Evolutionary conservation across 257 asterid species (phyloP), one percentile per base, ranked within the genome.

Genomic region (Gentiana dahurica): DNA sequence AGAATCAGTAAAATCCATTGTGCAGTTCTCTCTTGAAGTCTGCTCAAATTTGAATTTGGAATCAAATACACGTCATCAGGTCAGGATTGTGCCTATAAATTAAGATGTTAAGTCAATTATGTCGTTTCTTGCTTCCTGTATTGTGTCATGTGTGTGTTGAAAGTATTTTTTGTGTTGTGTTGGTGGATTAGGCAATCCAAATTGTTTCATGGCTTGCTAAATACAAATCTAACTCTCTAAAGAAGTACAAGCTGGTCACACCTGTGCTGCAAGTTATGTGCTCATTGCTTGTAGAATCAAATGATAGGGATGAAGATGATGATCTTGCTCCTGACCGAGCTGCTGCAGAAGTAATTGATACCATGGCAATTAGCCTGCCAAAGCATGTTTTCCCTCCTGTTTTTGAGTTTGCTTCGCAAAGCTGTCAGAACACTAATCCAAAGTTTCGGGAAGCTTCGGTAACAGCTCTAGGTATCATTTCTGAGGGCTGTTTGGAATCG

Each of bases 381-480:
- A 92, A 92, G 78, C 89, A 73, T 68, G 97, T 92, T 12, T 92
- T 81, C 62, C 90, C 94, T 41, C 94, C 94, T 65, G 97, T 92
- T 65, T 75, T 85, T 65, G 99, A 88, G 78, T 92, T 92, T 80
- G 86, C 97, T 75, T 92, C 99, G 53, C 12, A 88, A 64, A 83
- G 90, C 72, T 70, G 85, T 77, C 95, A 83, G 75, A 83, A 81
- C 62, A 77, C 74, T 43, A 92, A 83, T 68, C 94, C 97, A 6
- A 92, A 92, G 78, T 92, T 88, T 73, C 89, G 97, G 73, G 99
- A 88, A 75, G 99, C 99, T 69, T 73, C 97, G 12, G 95, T 92
- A 68, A 92, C 99, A 56, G 92, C 94, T 49, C 70, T 92, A 68
- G 99, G 99, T 64, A 86, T 92, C 65, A 70, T 88, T 50, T 83